Percentiles rank a stretch among this genome's conserved stretches.
Evolutionary conservation across 1,284 basidiomycete species (phyloP).

Genomic region (Boletus sp.): DNA sequence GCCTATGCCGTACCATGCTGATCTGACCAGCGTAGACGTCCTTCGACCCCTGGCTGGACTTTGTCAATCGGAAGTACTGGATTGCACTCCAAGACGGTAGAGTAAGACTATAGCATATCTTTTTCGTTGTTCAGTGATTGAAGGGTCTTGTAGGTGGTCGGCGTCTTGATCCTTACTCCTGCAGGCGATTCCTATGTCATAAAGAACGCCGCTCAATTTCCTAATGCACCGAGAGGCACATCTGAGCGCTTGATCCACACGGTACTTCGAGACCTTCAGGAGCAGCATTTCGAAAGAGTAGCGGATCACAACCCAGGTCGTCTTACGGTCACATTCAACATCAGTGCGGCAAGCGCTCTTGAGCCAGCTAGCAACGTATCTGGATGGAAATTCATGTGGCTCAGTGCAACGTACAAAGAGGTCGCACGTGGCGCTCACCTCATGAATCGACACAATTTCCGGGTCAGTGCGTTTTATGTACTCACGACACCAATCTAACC

Average conservation of each 20-base stretch:
- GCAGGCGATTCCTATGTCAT: slow-evolving; percentile 41
- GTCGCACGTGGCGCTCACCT: slow-evolving; percentile 37
- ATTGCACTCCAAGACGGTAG: slow-evolving; percentile 33
- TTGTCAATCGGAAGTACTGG: slow-evolving; percentile 43
- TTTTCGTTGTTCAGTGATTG: background rate
- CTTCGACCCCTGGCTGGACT: slow-evolving; percentile 43
- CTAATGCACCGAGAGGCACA: slow-evolving; percentile 43
- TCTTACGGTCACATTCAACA: slow-evolving; percentile 41
- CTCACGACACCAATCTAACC: background rate
- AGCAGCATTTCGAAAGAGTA: background rate
- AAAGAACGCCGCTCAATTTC: slow-evolving; percentile 46
- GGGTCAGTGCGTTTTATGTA: slow-evolving; percentile 27
- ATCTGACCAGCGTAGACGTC: slow-evolving; percentile 29
- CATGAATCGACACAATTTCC: slow-evolving; percentile 38
- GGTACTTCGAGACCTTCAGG: slow-evolving; percentile 35
- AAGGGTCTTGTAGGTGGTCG: slow-evolving; percentile 30
- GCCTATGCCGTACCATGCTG: background rate
- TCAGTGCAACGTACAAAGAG: slow-evolving; percentile 38
- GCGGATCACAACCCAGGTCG: background rate
- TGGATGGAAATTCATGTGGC: slow-evolving; percentile 40
- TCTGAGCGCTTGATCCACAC: slow-evolving; percentile 44
- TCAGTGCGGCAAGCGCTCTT: slow-evolving; percentile 38
- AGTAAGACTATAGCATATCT: slow-evolving; percentile 4
- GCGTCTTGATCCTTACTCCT: slow-evolving; percentile 42
- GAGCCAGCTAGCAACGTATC: slow-evolving; percentile 38